Evolutionary conservation across 345 rosid genomes (phyloP), one percentile per base, ranked within the genome.

Genomic region (Gossypium longicalyx): DNA sequence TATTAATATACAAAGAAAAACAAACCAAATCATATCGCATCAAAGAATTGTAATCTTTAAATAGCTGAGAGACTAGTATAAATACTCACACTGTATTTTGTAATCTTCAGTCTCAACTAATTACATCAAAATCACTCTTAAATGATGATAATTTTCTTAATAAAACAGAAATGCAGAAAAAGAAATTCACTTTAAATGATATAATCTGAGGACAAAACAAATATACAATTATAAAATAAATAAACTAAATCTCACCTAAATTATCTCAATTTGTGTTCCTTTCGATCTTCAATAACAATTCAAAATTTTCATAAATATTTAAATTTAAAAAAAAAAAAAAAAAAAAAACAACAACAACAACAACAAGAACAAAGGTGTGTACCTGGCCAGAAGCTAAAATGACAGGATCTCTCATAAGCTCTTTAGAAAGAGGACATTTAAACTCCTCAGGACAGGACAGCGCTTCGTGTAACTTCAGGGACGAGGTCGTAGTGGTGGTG

Each of bases 391-490:
- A 85, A 59, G 94, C 81, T 80, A 95, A 77, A 83, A 95, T 83
- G 45, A 95, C 97, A 52, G 98, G 99, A 88, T 95, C 98, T 78
- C 86, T 83, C 99, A 93, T 95, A 74, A 95, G 74, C 59, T 95
- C 97, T 11, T 86, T 88, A 20, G 99, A 95, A 25, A 95, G 81
- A 34, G 97, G 97, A 71, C 98, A 95, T 76, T 83, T 86, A 72
- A 89, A 91, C 83, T 89, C 97, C 1, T 90, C 92, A 22, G 99
- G 99, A 74, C 90, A 88, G 47, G 87, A 72, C 48, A 82, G 71
- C 6, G 86, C 76, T 75, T 86, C 87, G 1, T 70, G 77, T 65
- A 82, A 78, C 81, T 81, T 83, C 17, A 86, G 20, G 10, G 95
- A 90, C 61, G 82, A 76, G 15, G 72, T 25, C 3, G 44, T 51